phyloP scores from a whole-genome alignment of 23 red algal genomes.

The Agarophyton chilense region DNA sequence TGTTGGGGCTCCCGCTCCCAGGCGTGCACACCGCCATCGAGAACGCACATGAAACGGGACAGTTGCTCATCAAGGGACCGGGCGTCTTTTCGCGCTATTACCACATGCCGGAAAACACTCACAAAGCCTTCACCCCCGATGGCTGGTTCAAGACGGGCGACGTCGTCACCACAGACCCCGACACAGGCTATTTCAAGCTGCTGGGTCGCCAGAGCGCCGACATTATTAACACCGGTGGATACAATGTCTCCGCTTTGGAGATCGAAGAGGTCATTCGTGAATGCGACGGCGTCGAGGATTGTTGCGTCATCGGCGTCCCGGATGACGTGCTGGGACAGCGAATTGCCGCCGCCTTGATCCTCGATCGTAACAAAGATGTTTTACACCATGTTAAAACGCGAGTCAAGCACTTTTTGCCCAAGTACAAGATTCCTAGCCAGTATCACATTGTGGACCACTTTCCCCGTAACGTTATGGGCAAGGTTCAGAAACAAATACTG shows the following conservation, averaged over 20 bases:
- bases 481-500: conserved; percentile 76
- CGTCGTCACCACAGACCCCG: conserved; percentile 59
- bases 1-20: conserved; percentile 68
- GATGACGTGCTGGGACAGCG: conserved; percentile 75
- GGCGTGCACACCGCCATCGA: conserved; percentile 57
- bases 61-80: conserved; percentile 79
- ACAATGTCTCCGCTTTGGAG: conserved; percentile 93
- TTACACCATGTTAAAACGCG: not conserved
- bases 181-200: conserved; percentile 48
- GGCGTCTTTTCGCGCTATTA: conserved; percentile 85
- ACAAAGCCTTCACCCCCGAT: conserved; percentile 68
- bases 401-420: conserved; percentile 50
- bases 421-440: conserved; percentile 70
- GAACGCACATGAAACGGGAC: conserved; percentile 40
- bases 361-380: conserved; percentile 40
- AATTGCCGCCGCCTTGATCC: conserved; percentile 68
- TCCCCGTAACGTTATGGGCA: conserved; percentile 88
- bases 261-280: conserved; percentile 74
- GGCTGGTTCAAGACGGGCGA: conserved; percentile 95
- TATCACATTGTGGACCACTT: conserved; percentile 66
- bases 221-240: conserved; percentile 88
- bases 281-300: conserved; percentile 57
- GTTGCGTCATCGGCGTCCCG: conserved; percentile 70
- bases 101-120: conserved; percentile 59
- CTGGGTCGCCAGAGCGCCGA: conserved; percentile 78